Percentiles rank a stretch among this genome's conserved stretches.
These are phyloP conservation scores for Fusarium illudens DNA, from an alignment of 2,329 filamentous ascomycete genomes.

Conservation along the genomic window DNA sequence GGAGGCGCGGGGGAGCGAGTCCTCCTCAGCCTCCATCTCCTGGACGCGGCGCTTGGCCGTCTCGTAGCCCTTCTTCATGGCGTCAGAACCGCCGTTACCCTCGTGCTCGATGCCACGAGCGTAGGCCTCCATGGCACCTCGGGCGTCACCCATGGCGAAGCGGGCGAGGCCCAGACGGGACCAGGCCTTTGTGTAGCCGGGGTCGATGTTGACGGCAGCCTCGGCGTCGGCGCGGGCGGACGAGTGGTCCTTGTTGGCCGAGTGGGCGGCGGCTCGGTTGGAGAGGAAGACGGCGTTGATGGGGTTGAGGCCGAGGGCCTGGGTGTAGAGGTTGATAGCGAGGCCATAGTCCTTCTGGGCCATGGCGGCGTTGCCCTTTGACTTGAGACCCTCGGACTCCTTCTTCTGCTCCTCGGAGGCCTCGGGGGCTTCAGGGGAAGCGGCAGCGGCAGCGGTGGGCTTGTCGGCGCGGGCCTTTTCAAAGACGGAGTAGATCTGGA, in stretches of 20 bases:
- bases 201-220: conserved; percentile 86
- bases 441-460: conserved; percentile 49
- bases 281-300: conserved; percentile 96
- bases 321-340: conserved; percentile 87
- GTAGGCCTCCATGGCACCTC: conserved; percentile 95
- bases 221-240: conserved; percentile 89
- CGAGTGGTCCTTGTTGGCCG: conserved; percentile 82
- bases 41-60: conserved; percentile 89
- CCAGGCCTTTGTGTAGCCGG: conserved; percentile 97
- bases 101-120: conserved; percentile 91
- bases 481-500: conserved; percentile 93
- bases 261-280: conserved; percentile 95
- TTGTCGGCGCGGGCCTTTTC: conserved; percentile 76
- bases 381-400: conserved; percentile 89
- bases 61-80: conserved; percentile 97
- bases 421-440: conserved; percentile 42
- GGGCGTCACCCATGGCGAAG: conserved; percentile 90
- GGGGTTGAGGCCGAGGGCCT: conserved; percentile 82
- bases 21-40: conserved; percentile 69
- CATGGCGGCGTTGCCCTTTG: conserved; percentile 93
- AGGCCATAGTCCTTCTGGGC: conserved; percentile 85
- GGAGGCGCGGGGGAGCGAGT: conserved; percentile 53
- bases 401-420: conserved; percentile 69
- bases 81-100: conserved; percentile 91
- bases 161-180: conserved; percentile 88